These are phyloP conservation scores for Malassezia obtusa DNA, from an alignment of 1,284 basidiomycete species.

Conservation along the genomic window DNA sequence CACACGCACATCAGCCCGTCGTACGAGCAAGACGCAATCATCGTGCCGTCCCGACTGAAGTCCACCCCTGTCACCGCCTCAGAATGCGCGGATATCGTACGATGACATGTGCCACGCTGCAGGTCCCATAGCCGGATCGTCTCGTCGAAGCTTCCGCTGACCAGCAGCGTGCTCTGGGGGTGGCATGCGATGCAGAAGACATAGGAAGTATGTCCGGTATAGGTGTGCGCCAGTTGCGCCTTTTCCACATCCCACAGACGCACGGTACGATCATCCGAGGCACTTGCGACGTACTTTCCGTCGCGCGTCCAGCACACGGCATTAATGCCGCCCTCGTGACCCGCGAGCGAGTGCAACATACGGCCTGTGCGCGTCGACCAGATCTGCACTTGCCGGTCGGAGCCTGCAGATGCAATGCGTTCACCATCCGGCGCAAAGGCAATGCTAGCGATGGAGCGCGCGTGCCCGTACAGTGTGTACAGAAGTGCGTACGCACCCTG, in stretches of 20 bases:
- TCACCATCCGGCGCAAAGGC: conserved; percentile 51
- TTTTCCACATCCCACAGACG: conserved; percentile 26
- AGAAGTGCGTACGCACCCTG: conserved; percentile 23
- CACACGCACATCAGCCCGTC: conserved; percentile 66
- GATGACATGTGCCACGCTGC: conserved; percentile 53
- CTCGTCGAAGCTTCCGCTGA: conserved; percentile 87
- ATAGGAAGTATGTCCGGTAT: conserved; percentile 80
- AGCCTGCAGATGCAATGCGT: conserved; percentile 43
- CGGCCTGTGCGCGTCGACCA: conserved; percentile 26
- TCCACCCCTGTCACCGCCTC: conserved; percentile 87
- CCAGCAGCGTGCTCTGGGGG: conserved; percentile 74
- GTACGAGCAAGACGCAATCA: conserved; percentile 85
- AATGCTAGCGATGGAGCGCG: conserved; percentile 49
- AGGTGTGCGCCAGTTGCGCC: conserved; percentile 18
- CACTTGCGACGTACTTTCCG: conserved; percentile 29
- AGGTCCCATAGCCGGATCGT: conserved; percentile 91
- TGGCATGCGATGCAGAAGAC: conserved; percentile 88
- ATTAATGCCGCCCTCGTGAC: conserved; percentile 30
- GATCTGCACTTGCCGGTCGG: conserved; percentile 48
- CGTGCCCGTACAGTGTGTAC: conserved; percentile 51
- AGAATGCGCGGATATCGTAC: conserved; percentile 68
- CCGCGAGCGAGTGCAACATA: conserved; percentile 21
- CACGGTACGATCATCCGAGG: conserved; percentile 34
- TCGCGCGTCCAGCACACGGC: conserved; percentile 37
- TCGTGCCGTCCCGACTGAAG: conserved; percentile 87